A percentile compares a stretch with the other conserved stretches of the same genome.
Evolutionary conservation across 2,329 filamentous ascomycete genomes (phyloP).

Genomic region (Rhynchosporium secalis): DNA sequence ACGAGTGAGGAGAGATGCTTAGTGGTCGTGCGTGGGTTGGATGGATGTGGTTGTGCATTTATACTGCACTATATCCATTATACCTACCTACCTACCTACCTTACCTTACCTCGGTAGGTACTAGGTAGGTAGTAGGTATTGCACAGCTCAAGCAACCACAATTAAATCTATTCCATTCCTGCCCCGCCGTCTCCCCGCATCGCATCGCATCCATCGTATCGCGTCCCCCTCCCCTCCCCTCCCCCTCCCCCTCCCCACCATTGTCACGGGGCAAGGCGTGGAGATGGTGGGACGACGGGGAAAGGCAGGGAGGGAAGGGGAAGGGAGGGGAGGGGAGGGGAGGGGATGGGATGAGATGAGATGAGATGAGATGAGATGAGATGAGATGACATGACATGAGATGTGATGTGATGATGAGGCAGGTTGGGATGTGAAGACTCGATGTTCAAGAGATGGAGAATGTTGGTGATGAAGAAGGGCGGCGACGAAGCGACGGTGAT

Average conservation of each 20-base stretch:
- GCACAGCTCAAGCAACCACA: too few relatives aligned
- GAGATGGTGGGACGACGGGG: slow-evolving; percentile 3
- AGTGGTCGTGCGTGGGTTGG: slow-evolving; percentile 2
- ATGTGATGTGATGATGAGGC: not conserved
- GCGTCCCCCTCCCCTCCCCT: not conserved
- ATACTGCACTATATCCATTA: not conserved
- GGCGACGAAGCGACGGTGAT: too few relatives aligned
- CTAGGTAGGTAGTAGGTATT: too few relatives aligned
- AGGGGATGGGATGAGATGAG: not conserved
- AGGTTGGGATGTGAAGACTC: too few relatives aligned
- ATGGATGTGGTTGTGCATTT: not conserved
- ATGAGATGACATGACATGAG: not conserved
- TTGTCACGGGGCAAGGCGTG: slow-evolving; percentile 9
- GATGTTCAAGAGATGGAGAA: too few relatives aligned
- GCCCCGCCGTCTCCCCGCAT: slow-evolving; percentile 5
- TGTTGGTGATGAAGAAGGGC: too few relatives aligned
- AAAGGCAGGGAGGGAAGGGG: not conserved
- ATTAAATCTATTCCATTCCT: not conserved
- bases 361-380: not conserved
- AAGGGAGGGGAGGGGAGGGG: not conserved
- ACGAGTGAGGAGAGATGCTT: slow-evolving; percentile 2
- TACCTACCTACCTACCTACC: too few relatives aligned
- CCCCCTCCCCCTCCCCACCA: not conserved
- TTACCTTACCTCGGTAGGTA: too few relatives aligned
- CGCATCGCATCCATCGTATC: not conserved